A percentile compares a stretch with the other conserved stretches of the same genome.
phyloP scores from a whole-genome alignment of 441 rosid genomes.

The Viola pubescens region DNA sequence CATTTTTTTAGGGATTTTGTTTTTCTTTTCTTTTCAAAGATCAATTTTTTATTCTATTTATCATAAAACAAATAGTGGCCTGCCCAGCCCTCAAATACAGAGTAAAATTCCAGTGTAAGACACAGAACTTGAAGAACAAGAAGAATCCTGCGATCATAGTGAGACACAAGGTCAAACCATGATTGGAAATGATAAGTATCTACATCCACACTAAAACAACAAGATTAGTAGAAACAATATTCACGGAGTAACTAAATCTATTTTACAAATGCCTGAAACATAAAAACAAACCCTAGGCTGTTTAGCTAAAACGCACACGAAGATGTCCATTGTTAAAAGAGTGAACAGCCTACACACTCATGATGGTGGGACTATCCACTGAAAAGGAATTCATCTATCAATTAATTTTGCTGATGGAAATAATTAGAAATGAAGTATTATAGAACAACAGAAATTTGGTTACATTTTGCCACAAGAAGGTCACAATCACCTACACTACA shows the following conservation, averaged over 20 bases:
- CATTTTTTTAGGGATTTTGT: slow-evolving; percentile 15
- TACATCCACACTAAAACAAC: slow-evolving; percentile 23
- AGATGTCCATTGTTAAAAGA: neutral
- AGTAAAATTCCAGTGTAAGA: slow-evolving; percentile 40
- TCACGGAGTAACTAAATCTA: neutral
- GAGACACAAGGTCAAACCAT: slow-evolving; percentile 53
- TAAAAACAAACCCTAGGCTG: neutral
- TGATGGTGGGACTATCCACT: no score
- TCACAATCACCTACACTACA: no score
- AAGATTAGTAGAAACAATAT: slow-evolving; percentile 6
- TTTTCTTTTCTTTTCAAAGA: slow-evolving; percentile 13
- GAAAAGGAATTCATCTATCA: no score
- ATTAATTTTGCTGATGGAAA: no score
- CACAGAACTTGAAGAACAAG: slow-evolving; percentile 48
- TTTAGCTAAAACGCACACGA: neutral
- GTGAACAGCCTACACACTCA: neutral
- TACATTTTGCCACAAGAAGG: no score
- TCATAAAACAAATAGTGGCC: neutral
- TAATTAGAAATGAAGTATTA: no score
- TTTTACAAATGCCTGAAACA: neutral
- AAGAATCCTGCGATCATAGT: slow-evolving; percentile 78
- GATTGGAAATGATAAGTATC: slow-evolving; percentile 27
- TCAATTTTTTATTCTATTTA: neutral
- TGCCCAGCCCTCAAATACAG: slow-evolving; percentile 33
- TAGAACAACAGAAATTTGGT: no score